Evolutionary conservation across 371 early-diverging fungal species (phyloP).

Genomic region (Mucor plumbeus): DNA sequence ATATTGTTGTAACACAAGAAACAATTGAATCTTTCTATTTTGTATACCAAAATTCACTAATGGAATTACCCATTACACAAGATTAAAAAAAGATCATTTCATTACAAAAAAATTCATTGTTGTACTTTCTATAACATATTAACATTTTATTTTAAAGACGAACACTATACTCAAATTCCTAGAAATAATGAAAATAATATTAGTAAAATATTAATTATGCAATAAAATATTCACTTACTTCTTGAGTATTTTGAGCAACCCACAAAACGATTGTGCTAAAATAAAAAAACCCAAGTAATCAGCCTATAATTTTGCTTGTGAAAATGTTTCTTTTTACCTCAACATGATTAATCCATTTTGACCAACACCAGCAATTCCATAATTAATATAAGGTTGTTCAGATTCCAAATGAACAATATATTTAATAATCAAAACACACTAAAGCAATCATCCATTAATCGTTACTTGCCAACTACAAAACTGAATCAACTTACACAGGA

Average conservation of each 20-base stretch:
- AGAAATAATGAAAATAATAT: background rate
- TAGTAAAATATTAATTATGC: background rate
- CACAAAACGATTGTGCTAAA: conserved; percentile 49
- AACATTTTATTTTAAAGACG: conserved; percentile 6
- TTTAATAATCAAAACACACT: conserved; percentile 78
- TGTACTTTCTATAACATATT: background rate
- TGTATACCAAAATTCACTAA: background rate
- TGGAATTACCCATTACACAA: conserved; percentile 5
- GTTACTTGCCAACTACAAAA: background rate
- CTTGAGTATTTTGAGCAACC: conserved; percentile 55
- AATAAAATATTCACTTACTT: conserved; percentile 29
- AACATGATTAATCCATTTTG: conserved; percentile 77
- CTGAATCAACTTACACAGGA: conserved; percentile 63
- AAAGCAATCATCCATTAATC: conserved; percentile 4
- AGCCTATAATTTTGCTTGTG: background rate
- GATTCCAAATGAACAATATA: conserved; percentile 65
- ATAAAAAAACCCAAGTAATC: background rate
- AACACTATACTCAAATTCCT: conserved; percentile 39
- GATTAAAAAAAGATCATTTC: background rate
- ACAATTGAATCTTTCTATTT: conserved; percentile 8
- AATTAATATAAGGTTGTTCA: conserved; percentile 63
- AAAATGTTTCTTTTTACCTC: conserved; percentile 49
- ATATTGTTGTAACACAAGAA: conserved; percentile 6
- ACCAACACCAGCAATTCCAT: conserved; percentile 69
- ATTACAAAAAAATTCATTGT: background rate